Evolutionary conservation across 2,329 filamentous ascomycete species (phyloP).

Genomic region (Pseudocercospora fijiensis): DNA sequence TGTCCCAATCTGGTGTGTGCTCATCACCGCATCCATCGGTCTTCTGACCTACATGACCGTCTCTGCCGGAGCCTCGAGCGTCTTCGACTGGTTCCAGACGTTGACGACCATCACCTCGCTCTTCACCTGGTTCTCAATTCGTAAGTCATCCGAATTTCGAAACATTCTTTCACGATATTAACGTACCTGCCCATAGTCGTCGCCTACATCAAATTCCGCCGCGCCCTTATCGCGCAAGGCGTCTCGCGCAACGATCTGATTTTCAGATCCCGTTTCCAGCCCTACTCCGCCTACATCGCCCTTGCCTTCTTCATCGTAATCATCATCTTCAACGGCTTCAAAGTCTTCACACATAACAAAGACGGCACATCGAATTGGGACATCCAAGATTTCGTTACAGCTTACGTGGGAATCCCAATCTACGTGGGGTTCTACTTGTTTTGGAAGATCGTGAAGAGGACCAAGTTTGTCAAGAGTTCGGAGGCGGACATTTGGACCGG

Average conservation of each 20-base stretch:
- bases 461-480: constrained; percentile 47
- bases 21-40: constrained; percentile 50
- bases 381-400: constrained; percentile 51
- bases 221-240: constrained; percentile 34
- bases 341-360: constrained; percentile 54
- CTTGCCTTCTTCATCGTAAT: constrained; percentile 60
- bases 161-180: too few species aligned
- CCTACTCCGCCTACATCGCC: constrained; percentile 58
- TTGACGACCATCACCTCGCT: constrained; percentile 39
- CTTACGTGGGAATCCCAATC: constrained; percentile 33
- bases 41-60: constrained; percentile 57
- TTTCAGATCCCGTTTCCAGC: constrained; percentile 50
- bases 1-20: constrained; percentile 45
- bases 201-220: constrained; percentile 33
- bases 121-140: constrained; percentile 35
- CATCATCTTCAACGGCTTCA: constrained; percentile 64
- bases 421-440: constrained; percentile 54
- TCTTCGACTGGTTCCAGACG: constrained; percentile 40
- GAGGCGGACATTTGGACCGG: constrained; percentile 50
- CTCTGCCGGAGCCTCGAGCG: constrained; percentile 29
- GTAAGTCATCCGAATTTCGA: not conserved
- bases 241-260: constrained; percentile 44
- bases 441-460: constrained; percentile 67
- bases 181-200: not conserved
- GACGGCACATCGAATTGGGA: constrained; percentile 41